Evolutionary conservation across 495 filamentous ascomycete genomes (phyloP).

Genomic region (Trichocladium antarcticum): DNA sequence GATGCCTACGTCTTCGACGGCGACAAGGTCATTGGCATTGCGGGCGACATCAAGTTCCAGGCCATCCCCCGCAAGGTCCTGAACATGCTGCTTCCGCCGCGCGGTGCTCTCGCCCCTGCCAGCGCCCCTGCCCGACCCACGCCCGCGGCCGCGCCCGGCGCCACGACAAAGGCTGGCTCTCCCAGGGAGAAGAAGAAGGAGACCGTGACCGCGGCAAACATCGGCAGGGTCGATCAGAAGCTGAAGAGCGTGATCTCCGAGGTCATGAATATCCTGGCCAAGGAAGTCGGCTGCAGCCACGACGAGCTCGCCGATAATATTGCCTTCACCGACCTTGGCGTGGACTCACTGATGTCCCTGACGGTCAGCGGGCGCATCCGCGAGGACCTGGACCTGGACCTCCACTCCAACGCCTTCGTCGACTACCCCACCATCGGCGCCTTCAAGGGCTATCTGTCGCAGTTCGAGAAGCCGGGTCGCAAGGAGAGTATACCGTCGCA

Average conservation of each 20-base stretch:
- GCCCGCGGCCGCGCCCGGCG: conserved; percentile 21
- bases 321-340: conserved; percentile 45
- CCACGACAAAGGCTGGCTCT: neutral
- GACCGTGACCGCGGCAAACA: conserved; percentile 32
- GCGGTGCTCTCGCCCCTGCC: conserved; percentile 32
- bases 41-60: conserved; percentile 51
- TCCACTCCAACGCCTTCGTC: conserved; percentile 46
- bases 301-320: conserved; percentile 49
- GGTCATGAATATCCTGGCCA: conserved; percentile 53
- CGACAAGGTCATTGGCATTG: conserved; percentile 45
- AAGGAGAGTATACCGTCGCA: conserved; percentile 18
- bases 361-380: conserved; percentile 43
- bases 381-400: conserved; percentile 46
- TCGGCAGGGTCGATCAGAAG: conserved; percentile 35
- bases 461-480: conserved; percentile 35
- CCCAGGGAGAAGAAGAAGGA: conserved; percentile 26
- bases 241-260: conserved; percentile 30
- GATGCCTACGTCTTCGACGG: conserved; percentile 58
- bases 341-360: conserved; percentile 51
- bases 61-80: conserved; percentile 54
- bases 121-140: conserved; percentile 2
- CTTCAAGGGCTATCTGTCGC: conserved; percentile 47
- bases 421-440: conserved; percentile 45
- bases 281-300: conserved; percentile 52
- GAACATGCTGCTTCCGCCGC: conserved; percentile 53